Conservation (phyloP, 495 filamentous ascomycete genomes). For the Podospora pseudopauciseta region DNA sequence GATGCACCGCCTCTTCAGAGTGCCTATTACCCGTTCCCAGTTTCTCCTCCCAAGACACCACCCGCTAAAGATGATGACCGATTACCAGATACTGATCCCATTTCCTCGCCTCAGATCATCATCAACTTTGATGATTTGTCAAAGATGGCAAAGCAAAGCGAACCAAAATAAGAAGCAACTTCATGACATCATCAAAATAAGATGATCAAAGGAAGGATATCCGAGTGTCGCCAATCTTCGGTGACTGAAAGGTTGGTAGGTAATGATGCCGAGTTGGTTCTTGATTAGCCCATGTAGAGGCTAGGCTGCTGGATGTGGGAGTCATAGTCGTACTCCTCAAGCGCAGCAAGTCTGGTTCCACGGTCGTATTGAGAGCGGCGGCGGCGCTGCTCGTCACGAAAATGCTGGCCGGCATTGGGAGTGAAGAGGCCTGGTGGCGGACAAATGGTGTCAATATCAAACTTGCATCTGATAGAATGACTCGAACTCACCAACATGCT, state of each 20-base stretch:
- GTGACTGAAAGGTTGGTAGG: not conserved
- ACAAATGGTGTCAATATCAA: not conserved
- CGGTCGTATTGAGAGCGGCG: slow-evolving; percentile 75
- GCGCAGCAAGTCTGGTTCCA: slow-evolving; percentile 58
- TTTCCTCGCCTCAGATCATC: slow-evolving; percentile 2
- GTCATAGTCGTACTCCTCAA: slow-evolving; percentile 57
- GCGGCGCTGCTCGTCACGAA: slow-evolving; percentile 70
- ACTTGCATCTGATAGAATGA: not conserved
- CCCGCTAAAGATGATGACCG: slow-evolving; percentile 5
- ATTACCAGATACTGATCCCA: slow-evolving; percentile 4
- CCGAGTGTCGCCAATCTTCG: not conserved
- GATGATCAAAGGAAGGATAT: not conserved
- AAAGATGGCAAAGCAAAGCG: slow-evolving; percentile 26
- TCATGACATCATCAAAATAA: slow-evolving; percentile 1
- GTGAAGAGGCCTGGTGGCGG: slow-evolving; percentile 60
- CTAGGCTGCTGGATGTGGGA: slow-evolving; percentile 30
- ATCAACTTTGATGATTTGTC: slow-evolving; percentile 22
- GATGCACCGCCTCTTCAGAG: not conserved
- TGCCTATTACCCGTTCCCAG: not conserved
- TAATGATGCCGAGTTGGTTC: not conserved
- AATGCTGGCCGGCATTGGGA: slow-evolving; percentile 66
- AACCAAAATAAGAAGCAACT: slow-evolving; percentile 9
- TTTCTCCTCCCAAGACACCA: slow-evolving; percentile 3
- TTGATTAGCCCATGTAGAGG: not conserved
- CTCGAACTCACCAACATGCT: slow-evolving; percentile 67